These are phyloP conservation scores for Sicyos baderoa DNA, from an alignment of 306 rosid genomes.

Conservation along the genomic window DNA sequence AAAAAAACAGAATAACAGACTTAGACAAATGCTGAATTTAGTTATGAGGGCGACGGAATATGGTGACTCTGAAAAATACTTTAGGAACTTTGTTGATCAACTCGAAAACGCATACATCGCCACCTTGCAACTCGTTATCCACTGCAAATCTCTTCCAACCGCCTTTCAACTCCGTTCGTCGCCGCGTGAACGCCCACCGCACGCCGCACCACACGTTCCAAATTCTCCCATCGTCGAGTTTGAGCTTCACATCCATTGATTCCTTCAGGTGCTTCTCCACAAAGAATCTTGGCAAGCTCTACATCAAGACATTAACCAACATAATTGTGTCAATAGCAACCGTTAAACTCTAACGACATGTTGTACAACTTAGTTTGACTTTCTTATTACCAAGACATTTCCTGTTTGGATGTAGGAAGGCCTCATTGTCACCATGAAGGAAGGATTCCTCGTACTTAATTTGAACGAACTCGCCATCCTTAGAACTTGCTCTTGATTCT, in stretches of 20 bases:
- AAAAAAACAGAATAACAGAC: too few relatives aligned
- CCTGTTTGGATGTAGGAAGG: conserved; percentile 13
- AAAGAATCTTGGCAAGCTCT: background rate
- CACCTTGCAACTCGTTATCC: background rate
- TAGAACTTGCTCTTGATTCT: background rate
- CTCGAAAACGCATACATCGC: background rate
- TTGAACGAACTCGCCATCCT: background rate
- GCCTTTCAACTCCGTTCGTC: conserved; percentile 2
- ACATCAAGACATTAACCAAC: too few relatives aligned
- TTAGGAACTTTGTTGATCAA: background rate
- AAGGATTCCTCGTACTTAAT: background rate
- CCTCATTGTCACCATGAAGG: conserved; percentile 11
- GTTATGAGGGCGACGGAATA: background rate
- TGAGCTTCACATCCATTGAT: background rate
- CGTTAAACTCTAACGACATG: too few relatives aligned
- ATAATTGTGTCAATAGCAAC: too few relatives aligned
- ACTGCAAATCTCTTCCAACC: conserved; percentile 2
- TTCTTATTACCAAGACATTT: background rate
- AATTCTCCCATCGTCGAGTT: background rate
- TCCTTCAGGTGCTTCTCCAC: background rate
- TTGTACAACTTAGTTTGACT: too few relatives aligned
- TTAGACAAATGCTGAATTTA: too few relatives aligned
- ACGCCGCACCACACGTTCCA: background rate
- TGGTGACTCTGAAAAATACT: background rate
- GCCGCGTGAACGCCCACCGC: conserved; percentile 3